Base-by-base conservation (phyloP, 768 basidiomycete genomes). In the Naganishia onofrii region DNA sequence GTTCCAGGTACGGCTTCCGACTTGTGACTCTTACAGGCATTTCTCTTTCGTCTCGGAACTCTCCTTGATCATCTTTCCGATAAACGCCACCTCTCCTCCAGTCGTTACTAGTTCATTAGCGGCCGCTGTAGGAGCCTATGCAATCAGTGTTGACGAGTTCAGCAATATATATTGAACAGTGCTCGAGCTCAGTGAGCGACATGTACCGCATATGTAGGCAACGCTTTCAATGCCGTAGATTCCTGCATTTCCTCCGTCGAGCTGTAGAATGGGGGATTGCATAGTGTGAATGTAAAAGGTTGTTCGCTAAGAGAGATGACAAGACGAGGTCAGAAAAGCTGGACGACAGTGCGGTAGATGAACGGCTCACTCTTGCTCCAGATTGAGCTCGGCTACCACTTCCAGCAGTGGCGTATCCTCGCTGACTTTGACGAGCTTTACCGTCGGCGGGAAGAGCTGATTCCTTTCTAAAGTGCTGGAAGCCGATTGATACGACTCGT, bases 231-330 rank as follows among this genome's bases (percentile, higher is more conserved):
- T 23, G 84, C 84, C 0, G 87, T 86, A 1, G 87, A 88, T 2
- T 80, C 76, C 0, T 75, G 72, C 9, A 93, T 85, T 69, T 98
- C 95, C 34, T 88, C 86, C 0, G 79, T 76, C 68, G 88, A 90
- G n/a, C 83, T 78, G 76, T 96, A 98, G 80, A 99, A 99, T 0
- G 95, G 95, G 0, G 95, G 95, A 79, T 98, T 99, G 81, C 94
- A 97, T 88, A 98, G 92, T 0, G 88, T 87, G 73, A 95, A 92
- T 69, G 89, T 86, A 75, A 88, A 87, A 31, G 52, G 60, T 7
- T 51, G 29, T 34, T 63, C 57, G 58, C 57, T 57, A 23, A 3
- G 52, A 3, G 31, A 5, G 4, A 36, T 36, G 34, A 51, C 48
- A 29, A 55, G 54, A 3, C 21, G 13, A 28, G 23, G 15, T 29